Conservation (phyloP, 108 stramenopile species). For the Schizochytrium sp. region DNA sequence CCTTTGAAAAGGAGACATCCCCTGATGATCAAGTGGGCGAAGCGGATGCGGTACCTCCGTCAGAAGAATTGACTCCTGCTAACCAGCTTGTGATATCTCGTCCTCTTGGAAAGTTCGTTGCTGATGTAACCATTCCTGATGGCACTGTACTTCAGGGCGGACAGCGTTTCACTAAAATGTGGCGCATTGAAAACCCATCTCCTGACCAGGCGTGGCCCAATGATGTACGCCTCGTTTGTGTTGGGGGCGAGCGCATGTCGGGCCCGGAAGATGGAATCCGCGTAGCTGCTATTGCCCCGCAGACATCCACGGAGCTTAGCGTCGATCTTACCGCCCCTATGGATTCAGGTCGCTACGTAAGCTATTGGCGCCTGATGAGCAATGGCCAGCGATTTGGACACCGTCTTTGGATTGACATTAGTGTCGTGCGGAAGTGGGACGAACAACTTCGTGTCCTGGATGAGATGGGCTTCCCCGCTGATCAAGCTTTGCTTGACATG, state of each 20-base stretch:
- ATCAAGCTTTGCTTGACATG: neutral
- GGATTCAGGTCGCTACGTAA: constrained; percentile 14
- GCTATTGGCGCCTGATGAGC: constrained; percentile 59
- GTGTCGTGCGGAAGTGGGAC: constrained; percentile 54
- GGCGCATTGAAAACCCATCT: constrained; percentile 42
- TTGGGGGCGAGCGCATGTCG: constrained; percentile 10
- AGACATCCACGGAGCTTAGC: neutral
- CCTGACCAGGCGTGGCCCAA: constrained; percentile 35
- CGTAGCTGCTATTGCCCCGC: neutral
- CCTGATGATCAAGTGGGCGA: too few relatives aligned
- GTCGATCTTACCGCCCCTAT: constrained; percentile 22
- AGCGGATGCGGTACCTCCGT: too few relatives aligned
- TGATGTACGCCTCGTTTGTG: constrained; percentile 35
- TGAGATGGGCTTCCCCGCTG: constrained; percentile 1
- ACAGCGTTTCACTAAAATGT: neutral
- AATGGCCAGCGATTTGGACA: constrained; percentile 46
- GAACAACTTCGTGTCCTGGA: constrained; percentile 14
- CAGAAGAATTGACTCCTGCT: neutral
- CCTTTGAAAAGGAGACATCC: too few relatives aligned
- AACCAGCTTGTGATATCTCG: neutral
- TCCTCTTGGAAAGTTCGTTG: constrained; percentile 42
- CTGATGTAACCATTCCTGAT: constrained; percentile 33
- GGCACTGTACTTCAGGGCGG: constrained; percentile 11
- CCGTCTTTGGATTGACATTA: constrained; percentile 58
- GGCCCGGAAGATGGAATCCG: constrained; percentile 2